Percentiles rank a stretch among this genome's conserved stretches.
Evolutionary conservation across 2,329 filamentous ascomycete species (phyloP).

Genomic region (Apiospora koreana): DNA sequence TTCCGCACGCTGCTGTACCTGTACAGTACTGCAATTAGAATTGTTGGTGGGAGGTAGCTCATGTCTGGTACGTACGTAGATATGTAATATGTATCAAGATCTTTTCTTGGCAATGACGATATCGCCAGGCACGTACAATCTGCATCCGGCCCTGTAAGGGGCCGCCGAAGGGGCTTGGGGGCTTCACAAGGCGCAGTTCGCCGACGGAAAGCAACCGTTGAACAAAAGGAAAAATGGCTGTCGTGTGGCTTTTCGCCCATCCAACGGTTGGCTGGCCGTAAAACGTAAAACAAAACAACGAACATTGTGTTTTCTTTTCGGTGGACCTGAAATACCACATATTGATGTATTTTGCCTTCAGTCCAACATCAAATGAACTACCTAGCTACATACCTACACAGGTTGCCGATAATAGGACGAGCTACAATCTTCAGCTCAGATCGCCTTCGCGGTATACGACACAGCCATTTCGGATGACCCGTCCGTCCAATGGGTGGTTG

Average conservation of each 20-base stretch:
- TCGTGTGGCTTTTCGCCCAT: not conserved
- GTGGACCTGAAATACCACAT: not conserved
- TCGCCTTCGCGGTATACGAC: not conserved
- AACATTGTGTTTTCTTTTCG: not conserved
- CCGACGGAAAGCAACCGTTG: not conserved
- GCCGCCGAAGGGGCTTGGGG: not conserved
- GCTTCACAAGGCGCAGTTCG: too few species aligned
- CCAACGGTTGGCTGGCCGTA: not conserved
- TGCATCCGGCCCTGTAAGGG: not conserved
- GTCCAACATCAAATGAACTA: not conserved
- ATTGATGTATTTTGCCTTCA: too few species aligned
- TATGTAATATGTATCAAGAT: not conserved
- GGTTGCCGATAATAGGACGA: not conserved
- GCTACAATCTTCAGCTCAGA: not conserved
- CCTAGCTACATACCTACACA: too few species aligned
- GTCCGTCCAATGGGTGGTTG: not conserved
- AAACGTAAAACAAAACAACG: not conserved
- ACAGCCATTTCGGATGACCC: not conserved
- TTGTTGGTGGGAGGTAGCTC: not conserved
- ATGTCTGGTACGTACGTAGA: too few species aligned
- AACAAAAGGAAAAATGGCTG: not conserved
- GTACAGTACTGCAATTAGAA: not conserved
- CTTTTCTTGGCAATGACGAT: not conserved
- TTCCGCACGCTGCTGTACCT: not conserved
- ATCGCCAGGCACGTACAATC: not conserved